Base-by-base conservation (phyloP, 495 filamentous ascomycete genomes). In the Elasticomyces elasticus region DNA sequence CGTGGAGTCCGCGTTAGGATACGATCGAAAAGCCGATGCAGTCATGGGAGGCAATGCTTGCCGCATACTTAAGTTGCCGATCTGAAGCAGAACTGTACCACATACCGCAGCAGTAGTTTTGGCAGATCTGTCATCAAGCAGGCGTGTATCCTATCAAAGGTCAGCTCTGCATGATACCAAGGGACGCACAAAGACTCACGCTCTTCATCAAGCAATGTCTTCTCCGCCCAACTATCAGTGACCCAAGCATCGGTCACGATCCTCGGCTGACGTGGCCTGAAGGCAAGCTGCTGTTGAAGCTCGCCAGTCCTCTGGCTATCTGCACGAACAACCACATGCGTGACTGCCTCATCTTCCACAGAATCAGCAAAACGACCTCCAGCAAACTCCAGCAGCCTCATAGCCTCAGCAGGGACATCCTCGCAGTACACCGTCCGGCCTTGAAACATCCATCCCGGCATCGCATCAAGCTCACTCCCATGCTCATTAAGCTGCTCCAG, bases 171-270 rank as follows among this genome's bases (percentile, higher is more conserved):
- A 19, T 13, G 3, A 6, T 19, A n/a, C 5, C 12, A 1, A 11
- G 15, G 13, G 1, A 6, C 4, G 26, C 5, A 41, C n/a, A 2
- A 26, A 17, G 24, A 51, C 58, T 49, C 43, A 61, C 58, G 52
- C 59, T 89, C 87, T 76, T 96, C 92, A 64, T 96, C 89, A 49
- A 97, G 62, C 41, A 86, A 57, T 7, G 91, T 95, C 52, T 74
- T 74, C 67, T 88, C 83, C 54, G 70, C 69, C 87, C 90, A 94
- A 61, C 86, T 85, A 54, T 88, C 79, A 46, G 80, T 75, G 0
- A 95, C 71, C 92, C 92, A 98, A 19, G 74, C 71, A 23, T 71
- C 58, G 1, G 69, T 79, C 12, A 96, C 85, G 23, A 94, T 67
- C 60, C 89, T 74, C 0, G 91, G 88, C 15, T 88, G 58, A 45